A percentile compares a stretch with the other conserved stretches of the same genome.
Conservation (phyloP, 305 asterid species). For the Fraxinus sp. region DNA sequence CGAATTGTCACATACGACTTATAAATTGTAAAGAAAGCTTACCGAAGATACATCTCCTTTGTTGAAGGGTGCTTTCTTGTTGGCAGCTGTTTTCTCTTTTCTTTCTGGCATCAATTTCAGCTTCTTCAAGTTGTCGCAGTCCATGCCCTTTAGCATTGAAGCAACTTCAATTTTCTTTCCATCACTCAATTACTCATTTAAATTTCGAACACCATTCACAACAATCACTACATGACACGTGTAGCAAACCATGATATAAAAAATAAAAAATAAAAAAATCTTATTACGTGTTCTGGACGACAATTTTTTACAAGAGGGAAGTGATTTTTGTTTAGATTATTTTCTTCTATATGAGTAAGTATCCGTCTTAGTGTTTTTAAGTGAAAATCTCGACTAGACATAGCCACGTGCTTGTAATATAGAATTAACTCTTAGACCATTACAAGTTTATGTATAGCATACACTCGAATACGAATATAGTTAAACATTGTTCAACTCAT, state of each 20-base stretch:
- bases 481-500: too few species aligned
- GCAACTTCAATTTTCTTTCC: slow-evolving; percentile 96
- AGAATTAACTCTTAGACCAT: too few species aligned
- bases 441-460: too few species aligned
- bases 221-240: not conserved
- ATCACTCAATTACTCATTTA: not conserved
- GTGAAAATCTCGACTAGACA: too few species aligned
- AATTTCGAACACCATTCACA: not conserved
- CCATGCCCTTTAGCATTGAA: slow-evolving; percentile 80
- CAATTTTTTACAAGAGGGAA: not conserved
- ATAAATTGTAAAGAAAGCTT: too few species aligned
- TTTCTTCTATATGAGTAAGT: too few species aligned
- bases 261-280: not conserved
- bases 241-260: too few species aligned
- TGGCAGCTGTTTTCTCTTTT: slow-evolving; percentile 92
- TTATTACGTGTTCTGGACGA: not conserved
- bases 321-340: not conserved
- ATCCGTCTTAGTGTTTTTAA: too few species aligned
- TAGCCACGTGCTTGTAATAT: too few species aligned
- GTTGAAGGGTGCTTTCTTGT: slow-evolving; percentile 65
- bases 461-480: too few species aligned
- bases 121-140: slow-evolving; percentile 79
- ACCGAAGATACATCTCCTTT: too few species aligned
- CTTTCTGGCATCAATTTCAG: slow-evolving; percentile 84
- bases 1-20: too few species aligned